These are phyloP conservation scores for Aspergillus niger DNA, from an alignment of 2,329 filamentous ascomycete species.

Conservation along the genomic window DNA sequence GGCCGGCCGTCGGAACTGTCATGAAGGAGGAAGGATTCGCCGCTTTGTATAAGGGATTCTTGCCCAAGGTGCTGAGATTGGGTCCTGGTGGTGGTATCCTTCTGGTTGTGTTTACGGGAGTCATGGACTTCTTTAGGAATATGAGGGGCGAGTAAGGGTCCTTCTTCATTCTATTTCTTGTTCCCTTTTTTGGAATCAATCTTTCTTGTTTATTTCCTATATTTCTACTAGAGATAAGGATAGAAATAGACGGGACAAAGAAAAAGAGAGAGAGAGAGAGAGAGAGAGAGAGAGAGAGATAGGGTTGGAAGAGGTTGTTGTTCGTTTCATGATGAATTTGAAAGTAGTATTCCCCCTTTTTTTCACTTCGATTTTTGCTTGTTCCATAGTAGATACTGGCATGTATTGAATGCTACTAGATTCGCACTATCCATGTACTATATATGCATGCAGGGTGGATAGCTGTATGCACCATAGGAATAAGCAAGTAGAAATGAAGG, in stretches of 20 bases:
- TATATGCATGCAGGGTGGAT: background rate
- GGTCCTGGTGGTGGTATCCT: slow-evolving; percentile 68
- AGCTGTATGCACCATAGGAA: too few species aligned
- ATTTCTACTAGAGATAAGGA: slow-evolving; percentile 5
- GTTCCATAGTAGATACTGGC: too few species aligned
- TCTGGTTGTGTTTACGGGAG: slow-evolving; percentile 52
- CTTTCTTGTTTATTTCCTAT: slow-evolving; percentile 1
- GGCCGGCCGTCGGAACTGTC: slow-evolving; percentile 80
- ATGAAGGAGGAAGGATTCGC: slow-evolving; percentile 89
- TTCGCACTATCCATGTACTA: too few species aligned
- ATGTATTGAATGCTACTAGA: too few species aligned
- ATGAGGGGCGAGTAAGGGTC: slow-evolving; percentile 50
- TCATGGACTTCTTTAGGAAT: slow-evolving; percentile 81
- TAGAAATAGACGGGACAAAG: slow-evolving; percentile 3
- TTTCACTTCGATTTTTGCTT: too few species aligned
- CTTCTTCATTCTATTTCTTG: background rate
- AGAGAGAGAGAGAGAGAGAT: too few species aligned
- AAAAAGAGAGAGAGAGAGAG: too few species aligned
- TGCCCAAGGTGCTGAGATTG: slow-evolving; percentile 85
- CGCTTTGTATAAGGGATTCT: slow-evolving; percentile 96
- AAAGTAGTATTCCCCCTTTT: too few species aligned
- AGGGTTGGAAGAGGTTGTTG: too few species aligned
- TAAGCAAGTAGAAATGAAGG: too few species aligned
- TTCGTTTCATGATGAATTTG: too few species aligned
- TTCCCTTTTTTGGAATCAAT: background rate